Base-by-base conservation (phyloP, 2,329 filamentous ascomycete genomes). In the Sporothrix luriei region DNA sequence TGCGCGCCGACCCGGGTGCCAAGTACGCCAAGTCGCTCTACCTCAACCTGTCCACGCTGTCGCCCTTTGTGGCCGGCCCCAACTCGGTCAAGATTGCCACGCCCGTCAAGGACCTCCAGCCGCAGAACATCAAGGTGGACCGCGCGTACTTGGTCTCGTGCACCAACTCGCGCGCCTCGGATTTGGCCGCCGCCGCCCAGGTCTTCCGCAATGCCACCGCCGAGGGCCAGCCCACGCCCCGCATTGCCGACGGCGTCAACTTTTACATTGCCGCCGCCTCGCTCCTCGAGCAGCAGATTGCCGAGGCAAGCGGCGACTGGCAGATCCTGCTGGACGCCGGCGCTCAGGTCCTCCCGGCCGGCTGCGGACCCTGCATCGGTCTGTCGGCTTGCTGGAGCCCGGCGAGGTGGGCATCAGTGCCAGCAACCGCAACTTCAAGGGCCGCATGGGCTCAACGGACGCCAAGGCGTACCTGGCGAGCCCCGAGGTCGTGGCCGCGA, bases 241-340 rank as follows among this genome's bases (percentile, higher is more conserved):
- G 90, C 80, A 85, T 97, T 70, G 89, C 91, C 0, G 82, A 87
- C 0, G 88, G 90, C 38, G 93, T 97, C 52, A 85, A 93, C 69
- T 89, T 97, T 76, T 97, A 97, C 80, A 91, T 98, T 72, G 91
- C 94, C 0, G 93, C 94, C 0, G 94, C 94, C 0, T 97, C 94
- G 0, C 76, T 87, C 0, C 83, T 86, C 0, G 94, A 97, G 78
- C 93, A 97, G 78, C 79, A 87, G 70, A 83, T 86, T 0, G 91
- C 94, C 0, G 92, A 97, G 78, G 90, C 90, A 69, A 83, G 87
- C 0, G 94, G 94, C 11, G 91, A 94, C 78, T 98, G 94, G 94
- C 90, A 97, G 78, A 82, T 86, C 1, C 83, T 97, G 21, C 77
- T 96, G 0, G 89, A 93, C 10, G 92, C 93, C 21, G 94, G 93